phyloP scores from a whole-genome alignment of 139 green algal species.

The Parachlorella kessleri region DNA sequence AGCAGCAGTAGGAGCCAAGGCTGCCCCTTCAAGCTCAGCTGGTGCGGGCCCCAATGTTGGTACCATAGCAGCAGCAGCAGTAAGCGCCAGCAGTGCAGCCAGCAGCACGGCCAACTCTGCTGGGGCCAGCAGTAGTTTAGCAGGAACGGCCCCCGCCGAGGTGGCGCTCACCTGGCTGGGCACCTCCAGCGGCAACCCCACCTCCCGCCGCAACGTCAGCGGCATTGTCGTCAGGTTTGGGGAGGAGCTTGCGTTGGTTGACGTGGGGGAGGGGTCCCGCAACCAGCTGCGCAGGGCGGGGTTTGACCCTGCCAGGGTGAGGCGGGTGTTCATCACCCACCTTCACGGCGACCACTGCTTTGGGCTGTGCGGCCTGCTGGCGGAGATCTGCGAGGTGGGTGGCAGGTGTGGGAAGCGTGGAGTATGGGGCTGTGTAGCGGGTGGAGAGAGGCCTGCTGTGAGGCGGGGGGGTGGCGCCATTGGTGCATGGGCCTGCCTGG shows the following conservation, averaged over 20 bases:
- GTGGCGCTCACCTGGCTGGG: constrained; percentile 87
- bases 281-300: constrained; percentile 56
- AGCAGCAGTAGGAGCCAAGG: not conserved
- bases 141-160: constrained; percentile 15
- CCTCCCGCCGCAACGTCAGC: constrained; percentile 82
- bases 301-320: constrained; percentile 47
- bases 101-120: too few species aligned
- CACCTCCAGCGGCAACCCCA: constrained; percentile 81
- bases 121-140: too few species aligned
- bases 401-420: too few species aligned
- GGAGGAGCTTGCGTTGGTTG: constrained; percentile 71
- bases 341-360: constrained; percentile 98
- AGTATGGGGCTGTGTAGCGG: too few species aligned
- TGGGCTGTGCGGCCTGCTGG: constrained; percentile 71
- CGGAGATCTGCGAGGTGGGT: constrained; percentile 27
- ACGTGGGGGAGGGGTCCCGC: constrained; percentile 90
- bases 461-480: not conserved
- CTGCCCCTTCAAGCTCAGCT: not conserved
- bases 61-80: not conserved
- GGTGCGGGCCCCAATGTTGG: not conserved
- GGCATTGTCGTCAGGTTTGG: constrained; percentile 62
- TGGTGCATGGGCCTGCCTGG: not conserved
- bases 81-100: not conserved
- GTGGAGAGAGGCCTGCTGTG: not conserved
- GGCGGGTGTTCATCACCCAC: constrained; percentile 91